Base-by-base conservation (phyloP, 257 asterid species). In the Solanum lignicaule region DNA sequence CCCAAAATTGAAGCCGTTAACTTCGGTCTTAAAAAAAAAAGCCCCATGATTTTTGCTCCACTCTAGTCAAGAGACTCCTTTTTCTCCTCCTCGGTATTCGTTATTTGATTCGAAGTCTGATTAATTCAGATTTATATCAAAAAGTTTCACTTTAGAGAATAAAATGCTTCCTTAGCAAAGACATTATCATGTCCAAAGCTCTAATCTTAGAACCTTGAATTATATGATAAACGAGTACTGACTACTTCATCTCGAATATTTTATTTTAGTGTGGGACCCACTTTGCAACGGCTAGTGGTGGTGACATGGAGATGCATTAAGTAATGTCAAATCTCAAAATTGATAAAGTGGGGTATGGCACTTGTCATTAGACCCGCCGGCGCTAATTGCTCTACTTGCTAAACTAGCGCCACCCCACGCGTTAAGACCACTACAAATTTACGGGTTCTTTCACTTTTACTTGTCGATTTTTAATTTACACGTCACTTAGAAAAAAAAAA, bases 1-100 rank as follows among this genome's bases (percentile, higher is more conserved):
- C 33, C 86, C 92, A 71, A 58, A 88, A 52, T 90, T 91, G 90
- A 91, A 89, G 93, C 88, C 93, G 92, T 91, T 72, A 91, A 87
- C 68, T 62, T n/a, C 36, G 89, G 36, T 41, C 36, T n/a, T 11
- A 0, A 72, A 9, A 33, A 66, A 66, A 23, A 83, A 76, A 29
- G 21, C 58, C 88, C 91, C 91, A 69, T 39, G 79, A 87, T 87
- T 90, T 86, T 86, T 78, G 90, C 86, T 87, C 83, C 86, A 48
- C 74, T 27, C 33, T 58, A 58, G 68, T 62, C 29, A 0, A 62
- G 29, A 62, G 29, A 0, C 31, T 62, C 71, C 0, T 4, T 62
- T 62, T 62, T 58, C 11, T 48, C 58, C n/a, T 55, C 10, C 11
- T 20, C 25, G 1, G 2, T 20, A 2, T 55, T 55, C 8, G 58